Conservation (phyloP, 2,329 filamentous ascomycete genomes). For the Stagonosporopsis vannaccii region DNA sequence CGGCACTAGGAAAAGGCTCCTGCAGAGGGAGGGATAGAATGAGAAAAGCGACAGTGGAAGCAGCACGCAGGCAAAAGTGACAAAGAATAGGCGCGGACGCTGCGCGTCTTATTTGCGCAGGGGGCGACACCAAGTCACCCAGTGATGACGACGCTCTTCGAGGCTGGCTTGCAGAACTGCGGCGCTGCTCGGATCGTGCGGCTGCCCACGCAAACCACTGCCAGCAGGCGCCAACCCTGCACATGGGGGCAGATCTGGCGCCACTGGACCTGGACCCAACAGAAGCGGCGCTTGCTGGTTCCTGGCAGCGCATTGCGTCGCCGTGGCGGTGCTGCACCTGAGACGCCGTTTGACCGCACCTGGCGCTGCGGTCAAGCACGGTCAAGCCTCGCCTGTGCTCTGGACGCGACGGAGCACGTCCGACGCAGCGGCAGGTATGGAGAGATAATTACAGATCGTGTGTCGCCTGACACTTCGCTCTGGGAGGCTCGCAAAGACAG, state of each 20-base stretch:
- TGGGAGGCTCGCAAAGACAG: not conserved
- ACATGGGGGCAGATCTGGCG: not conserved
- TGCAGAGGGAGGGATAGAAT: not conserved
- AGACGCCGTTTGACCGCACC: slow-evolving; percentile 2
- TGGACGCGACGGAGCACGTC: slow-evolving; percentile 3
- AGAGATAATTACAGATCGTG: not conserved
- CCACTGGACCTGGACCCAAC: not conserved
- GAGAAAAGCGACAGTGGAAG: not conserved
- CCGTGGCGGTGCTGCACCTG: slow-evolving; percentile 18
- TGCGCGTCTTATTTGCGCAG: slow-evolving; percentile 13
- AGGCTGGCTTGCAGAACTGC: slow-evolving; percentile 2
- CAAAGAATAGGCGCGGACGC: slow-evolving; percentile 12
- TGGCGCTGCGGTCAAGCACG: not conserved
- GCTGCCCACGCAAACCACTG: slow-evolving; percentile 7
- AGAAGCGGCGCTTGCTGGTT: not conserved
- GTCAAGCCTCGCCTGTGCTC: not conserved
- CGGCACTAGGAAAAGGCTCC: not conserved
- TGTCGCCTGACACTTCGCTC: not conserved
- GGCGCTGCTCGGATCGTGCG: slow-evolving; percentile 14
- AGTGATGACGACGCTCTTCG: slow-evolving; percentile 19
- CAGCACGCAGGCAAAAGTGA: slow-evolving; percentile 1
- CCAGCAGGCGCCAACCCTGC: slow-evolving; percentile 3
- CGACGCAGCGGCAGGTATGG: slow-evolving; percentile 1
- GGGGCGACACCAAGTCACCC: slow-evolving; percentile 4
- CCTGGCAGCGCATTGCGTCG: slow-evolving; percentile 11